Evolutionary conservation across 1,284 basidiomycete species (phyloP), one percentile per base, ranked within the genome.

Genomic region (Filobasidium uniguttulatum): DNA sequence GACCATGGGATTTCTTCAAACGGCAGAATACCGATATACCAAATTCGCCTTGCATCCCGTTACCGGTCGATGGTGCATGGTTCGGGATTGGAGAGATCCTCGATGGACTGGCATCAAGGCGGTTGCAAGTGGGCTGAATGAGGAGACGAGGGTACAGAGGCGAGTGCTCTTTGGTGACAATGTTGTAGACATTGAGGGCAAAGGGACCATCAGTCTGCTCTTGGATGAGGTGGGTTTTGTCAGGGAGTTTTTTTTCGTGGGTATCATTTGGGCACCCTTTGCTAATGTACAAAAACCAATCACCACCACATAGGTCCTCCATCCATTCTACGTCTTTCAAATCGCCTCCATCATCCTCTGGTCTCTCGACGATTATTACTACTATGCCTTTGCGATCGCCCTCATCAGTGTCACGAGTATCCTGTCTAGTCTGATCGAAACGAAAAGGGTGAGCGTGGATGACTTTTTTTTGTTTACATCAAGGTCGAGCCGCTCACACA

Each of bases 281-380:
- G 20, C 15, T 31, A 7, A n/a, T n/a, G n/a, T n/a, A n/a, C n/a
- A n/a, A n/a, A n/a, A n/a, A n/a, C n/a, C n/a, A n/a, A n/a, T n/a
- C n/a, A n/a, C n/a, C n/a, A n/a, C n/a, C n/a, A n/a, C n/a, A n/a
- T 50, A 85, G 83, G 77, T 90, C 46, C 82, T 96, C 29, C 90
- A 96, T 64, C 90, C 90, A 0, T 96, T 96, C 70, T 96, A 94
- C 63, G 84, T 98, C 50, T 99, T 99, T 67, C 94, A 99, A 76
- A 83, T 98, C 57, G 90, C 90, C 44, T 94, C 89, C 55, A 86
- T 98, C 59, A 71, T 87, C 22, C 72, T 99, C 9, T 98, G 94
- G 94, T 84, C 83, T 3, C 60, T 97, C 49, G 94, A 99, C 61
- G 78, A 97, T 63, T 91, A 96, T 63, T 93, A 85, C 66, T 96